A percentile compares a stretch with the other conserved stretches of the same genome.
Evolutionary conservation across 768 basidiomycete species (phyloP).

Genomic region (Flagelloscypha sp.): DNA sequence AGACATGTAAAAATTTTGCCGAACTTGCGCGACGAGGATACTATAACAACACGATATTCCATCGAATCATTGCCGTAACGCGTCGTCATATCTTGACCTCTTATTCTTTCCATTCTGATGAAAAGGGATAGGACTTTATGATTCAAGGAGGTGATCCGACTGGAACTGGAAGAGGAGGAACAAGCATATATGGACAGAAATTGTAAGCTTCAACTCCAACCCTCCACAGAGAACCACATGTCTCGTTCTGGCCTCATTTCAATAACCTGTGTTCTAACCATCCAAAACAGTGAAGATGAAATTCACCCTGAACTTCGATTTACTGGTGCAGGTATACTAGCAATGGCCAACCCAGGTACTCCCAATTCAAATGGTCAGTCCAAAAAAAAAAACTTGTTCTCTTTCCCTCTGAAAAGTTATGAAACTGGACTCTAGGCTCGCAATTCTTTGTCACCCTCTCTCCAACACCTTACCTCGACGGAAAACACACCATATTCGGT

Average conservation of each 20-base stretch:
- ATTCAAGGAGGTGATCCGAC: constrained; percentile 94
- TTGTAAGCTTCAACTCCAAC: constrained; percentile 51
- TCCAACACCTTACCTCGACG: constrained; percentile 79
- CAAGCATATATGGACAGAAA: constrained; percentile 82
- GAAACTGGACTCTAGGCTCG: constrained; percentile 50
- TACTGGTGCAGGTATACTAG: constrained; percentile 92
- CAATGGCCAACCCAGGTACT: constrained; percentile 97
- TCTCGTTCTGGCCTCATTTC: too few relatives aligned
- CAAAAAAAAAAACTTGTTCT: constrained; percentile 10
- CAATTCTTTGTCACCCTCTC: constrained; percentile 89
- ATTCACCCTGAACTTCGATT: constrained; percentile 86
- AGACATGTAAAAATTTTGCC: constrained; percentile 95
- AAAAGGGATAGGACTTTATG: constrained; percentile 76
- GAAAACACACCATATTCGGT: constrained; percentile 85
- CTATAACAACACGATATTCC: constrained; percentile 85
- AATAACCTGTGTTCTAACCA: constrained; percentile 3
- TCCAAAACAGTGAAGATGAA: constrained; percentile 78
- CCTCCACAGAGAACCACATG: neutral
- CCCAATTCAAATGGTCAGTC: constrained; percentile 76
- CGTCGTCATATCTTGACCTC: too few relatives aligned
- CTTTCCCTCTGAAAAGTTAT: constrained; percentile 1
- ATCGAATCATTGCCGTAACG: constrained; percentile 83
- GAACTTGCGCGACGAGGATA: constrained; percentile 88
- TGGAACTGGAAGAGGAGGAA: constrained; percentile 88
- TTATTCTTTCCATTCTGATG: constrained; percentile 1